Evolutionary conservation across 208 protist genomes (phyloP).

Genomic region (Leishmania guyanensis): DNA sequence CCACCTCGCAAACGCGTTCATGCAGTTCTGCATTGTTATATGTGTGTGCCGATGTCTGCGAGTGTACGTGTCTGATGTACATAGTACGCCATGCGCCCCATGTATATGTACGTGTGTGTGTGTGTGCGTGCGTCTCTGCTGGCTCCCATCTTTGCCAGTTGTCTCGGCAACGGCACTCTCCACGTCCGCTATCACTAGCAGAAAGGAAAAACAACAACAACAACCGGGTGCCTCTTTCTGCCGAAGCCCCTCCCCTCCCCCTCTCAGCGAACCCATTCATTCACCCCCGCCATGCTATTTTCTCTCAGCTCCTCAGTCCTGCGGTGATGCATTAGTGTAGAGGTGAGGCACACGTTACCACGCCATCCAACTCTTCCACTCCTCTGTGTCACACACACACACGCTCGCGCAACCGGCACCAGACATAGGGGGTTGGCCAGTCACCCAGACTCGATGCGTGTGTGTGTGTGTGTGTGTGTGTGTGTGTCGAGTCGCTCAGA

Average conservation of each 20-base stretch:
- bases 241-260: background rate
- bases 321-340: background rate
- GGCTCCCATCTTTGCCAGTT: background rate
- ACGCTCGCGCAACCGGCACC: background rate
- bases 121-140: background rate
- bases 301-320: background rate
- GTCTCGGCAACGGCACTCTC: background rate
- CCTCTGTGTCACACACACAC: background rate
- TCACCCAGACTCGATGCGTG: background rate
- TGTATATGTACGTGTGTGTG: background rate
- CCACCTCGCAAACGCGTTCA: background rate
- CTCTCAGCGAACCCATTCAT: background rate
- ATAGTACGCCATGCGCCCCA: background rate
- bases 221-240: background rate
- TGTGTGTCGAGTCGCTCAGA: background rate
- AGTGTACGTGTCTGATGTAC: conserved; percentile 2
- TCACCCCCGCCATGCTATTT: background rate
- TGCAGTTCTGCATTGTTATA: background rate
- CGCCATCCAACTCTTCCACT: background rate
- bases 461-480: no score
- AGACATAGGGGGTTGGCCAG: background rate
- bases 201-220: background rate
- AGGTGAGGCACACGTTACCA: background rate
- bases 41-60: background rate
- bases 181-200: background rate